Evolutionary conservation across 2,329 filamentous ascomycete genomes (phyloP).

Genomic region (Penicillium concentricum): DNA sequence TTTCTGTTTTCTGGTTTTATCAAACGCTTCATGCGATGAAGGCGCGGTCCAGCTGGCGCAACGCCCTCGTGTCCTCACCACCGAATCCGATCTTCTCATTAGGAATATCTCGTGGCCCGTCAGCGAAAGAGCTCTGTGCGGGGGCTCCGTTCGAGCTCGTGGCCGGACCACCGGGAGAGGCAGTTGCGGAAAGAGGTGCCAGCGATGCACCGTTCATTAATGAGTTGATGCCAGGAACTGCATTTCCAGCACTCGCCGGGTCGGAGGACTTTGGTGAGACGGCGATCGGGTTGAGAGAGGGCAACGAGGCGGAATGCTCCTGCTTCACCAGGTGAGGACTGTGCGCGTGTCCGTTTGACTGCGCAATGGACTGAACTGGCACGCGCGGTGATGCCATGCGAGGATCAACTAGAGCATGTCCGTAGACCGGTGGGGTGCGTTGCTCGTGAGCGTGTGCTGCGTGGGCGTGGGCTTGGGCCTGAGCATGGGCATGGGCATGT

Average conservation of each 20-base stretch:
- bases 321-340: constrained; percentile 33
- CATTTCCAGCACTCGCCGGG: constrained; percentile 30
- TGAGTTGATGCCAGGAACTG: constrained; percentile 56
- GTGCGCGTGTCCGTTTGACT: constrained; percentile 21
- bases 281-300: constrained; percentile 16
- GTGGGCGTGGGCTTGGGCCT: constrained; percentile 5
- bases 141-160: constrained; percentile 14
- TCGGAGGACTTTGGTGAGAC: constrained; percentile 28
- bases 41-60: constrained; percentile 63
- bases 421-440: constrained; percentile 32
- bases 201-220: constrained; percentile 42
- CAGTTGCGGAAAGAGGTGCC: constrained; percentile 27
- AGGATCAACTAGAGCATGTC: constrained; percentile 29
- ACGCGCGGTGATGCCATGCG: constrained; percentile 38
- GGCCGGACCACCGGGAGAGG: constrained; percentile 20
- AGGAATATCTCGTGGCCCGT: constrained; percentile 55
- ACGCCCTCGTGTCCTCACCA: constrained; percentile 62
- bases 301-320: constrained; percentile 18
- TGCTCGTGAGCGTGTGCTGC: constrained; percentile 22
- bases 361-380: constrained; percentile 24
- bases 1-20: not conserved
- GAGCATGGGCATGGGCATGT: constrained; percentile 22
- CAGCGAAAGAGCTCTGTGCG: constrained; percentile 17
- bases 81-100: constrained; percentile 58
- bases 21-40: constrained; percentile 39